Base-by-base conservation (phyloP, 1,139 yeast genomes). In the Schwanniomyces etchellsii region DNA sequence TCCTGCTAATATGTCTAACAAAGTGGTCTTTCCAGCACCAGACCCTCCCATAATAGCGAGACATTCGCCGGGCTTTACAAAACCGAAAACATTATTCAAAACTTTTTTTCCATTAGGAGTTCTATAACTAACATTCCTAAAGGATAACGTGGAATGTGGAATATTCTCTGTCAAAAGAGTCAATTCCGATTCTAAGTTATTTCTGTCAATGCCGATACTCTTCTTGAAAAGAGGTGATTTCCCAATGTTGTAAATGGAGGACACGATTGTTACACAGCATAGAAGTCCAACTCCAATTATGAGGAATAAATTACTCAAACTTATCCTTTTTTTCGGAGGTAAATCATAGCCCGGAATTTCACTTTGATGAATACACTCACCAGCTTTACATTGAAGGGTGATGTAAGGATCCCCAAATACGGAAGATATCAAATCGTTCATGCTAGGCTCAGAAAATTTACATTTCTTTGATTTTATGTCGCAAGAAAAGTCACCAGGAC, bases 21-120 rank as follows among this genome's bases (percentile, higher is more conserved):
- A 58, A 0, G 98, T 91, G 0, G 98, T 89, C 51, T 91, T 91
- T 35, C 98, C 98, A 7, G 97, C 97, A 31, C 98, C 98, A 0
- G 96, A 88, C 3, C 96, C 96, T 26, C 98, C 98, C 95, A 91
- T 85, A 23, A 91, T 88, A 0, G 98, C 97, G 52, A 89, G 54
- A 40, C 95, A 82, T 52, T 89, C 89, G 25, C 96, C 81, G 2
- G 96, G 95, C 32, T 74, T 74, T 2, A 81, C 95, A 12, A 75
- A 45, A 5, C 98, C 98, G 45, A 74, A 78, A 1, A 83, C 69
- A 22, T 69, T 64, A 14, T 71, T 67, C 40, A 91, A 65, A 5
- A 91, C 78, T 21, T 44, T 47, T 12, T 45, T 44, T 0, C 74
- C 80, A 21, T 63, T 60, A n/a, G 48, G 50, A 4, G 85, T 81